Evolutionary conservation across 1,284 basidiomycete genomes (phyloP).

Genomic region (Exsudoporus floridanus): DNA sequence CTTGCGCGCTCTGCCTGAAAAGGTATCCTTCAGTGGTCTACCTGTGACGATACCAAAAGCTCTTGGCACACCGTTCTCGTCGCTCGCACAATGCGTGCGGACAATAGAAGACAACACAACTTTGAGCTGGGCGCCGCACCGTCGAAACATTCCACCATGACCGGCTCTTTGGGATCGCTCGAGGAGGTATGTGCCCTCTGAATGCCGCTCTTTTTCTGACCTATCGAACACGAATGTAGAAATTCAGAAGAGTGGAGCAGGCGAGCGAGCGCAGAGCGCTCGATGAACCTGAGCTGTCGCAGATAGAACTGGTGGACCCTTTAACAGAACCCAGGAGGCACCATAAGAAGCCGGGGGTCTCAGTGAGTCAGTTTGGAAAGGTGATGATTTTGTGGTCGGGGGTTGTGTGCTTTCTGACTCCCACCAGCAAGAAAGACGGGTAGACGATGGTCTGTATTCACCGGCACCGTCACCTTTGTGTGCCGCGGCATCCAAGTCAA

Average conservation of each 20-base stretch:
- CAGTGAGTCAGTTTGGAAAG: slow-evolving; percentile 56
- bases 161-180: slow-evolving; percentile 37
- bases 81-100: slow-evolving; percentile 16
- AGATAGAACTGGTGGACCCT: slow-evolving; percentile 19
- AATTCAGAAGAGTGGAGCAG: slow-evolving; percentile 54
- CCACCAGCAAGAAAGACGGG: slow-evolving; percentile 21
- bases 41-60: not conserved
- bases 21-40: not conserved
- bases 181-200: slow-evolving; percentile 39
- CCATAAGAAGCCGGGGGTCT: slow-evolving; percentile 46
- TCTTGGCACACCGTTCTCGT: not conserved
- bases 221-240: slow-evolving; percentile 35
- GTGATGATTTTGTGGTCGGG: slow-evolving; percentile 33
- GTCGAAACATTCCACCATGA: slow-evolving; percentile 17
- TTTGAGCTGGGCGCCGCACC: not conserved
- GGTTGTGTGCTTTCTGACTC: slow-evolving; percentile 2
- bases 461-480: slow-evolving; percentile 36
- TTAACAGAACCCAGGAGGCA: slow-evolving; percentile 27
- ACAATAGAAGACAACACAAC: not conserved
- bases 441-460: slow-evolving; percentile 25
- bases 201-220: not conserved
- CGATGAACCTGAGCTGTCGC: slow-evolving; percentile 31
- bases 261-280: slow-evolving; percentile 49
- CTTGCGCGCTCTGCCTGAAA: not conserved
- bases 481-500: slow-evolving; percentile 42